phyloP scores from a whole-genome alignment of 2,329 filamentous ascomycete genomes.

The Phoma sp. region DNA sequence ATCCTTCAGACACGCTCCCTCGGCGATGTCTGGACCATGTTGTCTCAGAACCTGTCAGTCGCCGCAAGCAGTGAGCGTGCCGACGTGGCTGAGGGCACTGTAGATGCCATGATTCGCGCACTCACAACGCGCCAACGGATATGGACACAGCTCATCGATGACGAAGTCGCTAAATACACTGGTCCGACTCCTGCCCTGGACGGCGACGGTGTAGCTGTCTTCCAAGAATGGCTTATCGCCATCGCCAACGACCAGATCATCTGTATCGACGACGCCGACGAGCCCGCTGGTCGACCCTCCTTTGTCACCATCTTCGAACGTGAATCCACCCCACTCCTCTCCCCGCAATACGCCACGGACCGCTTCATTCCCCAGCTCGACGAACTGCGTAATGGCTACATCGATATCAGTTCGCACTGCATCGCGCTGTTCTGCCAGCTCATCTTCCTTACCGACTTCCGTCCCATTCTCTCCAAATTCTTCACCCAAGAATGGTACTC shows the following conservation, averaged over 20 bases:
- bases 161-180: conserved; percentile 78
- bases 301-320: conserved; percentile 87
- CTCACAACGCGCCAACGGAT: conserved; percentile 81
- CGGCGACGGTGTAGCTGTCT: conserved; percentile 75
- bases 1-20: conserved; percentile 91
- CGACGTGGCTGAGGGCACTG: conserved; percentile 92
- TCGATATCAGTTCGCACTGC: conserved; percentile 93
- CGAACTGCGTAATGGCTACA: conserved; percentile 83
- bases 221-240: conserved; percentile 91
- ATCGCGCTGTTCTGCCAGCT: conserved; percentile 84
- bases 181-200: conserved; percentile 60
- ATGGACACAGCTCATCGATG: conserved; percentile 88
- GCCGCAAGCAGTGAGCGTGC: conserved; percentile 83
- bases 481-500: conserved; percentile 92
- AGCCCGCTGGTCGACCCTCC: conserved; percentile 66
- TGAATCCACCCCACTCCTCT: conserved; percentile 81
- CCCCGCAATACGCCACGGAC: conserved; percentile 72
- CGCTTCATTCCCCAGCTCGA: conserved; percentile 75
- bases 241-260: conserved; percentile 99
- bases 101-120: conserved; percentile 93
- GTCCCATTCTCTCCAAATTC: conserved; percentile 80
- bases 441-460: conserved; percentile 91
- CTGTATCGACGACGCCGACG: conserved; percentile 83
- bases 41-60: conserved; percentile 87
- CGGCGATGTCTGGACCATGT: conserved; percentile 96